Base-by-base conservation (phyloP, 1,284 basidiomycete genomes). In the Salmacisia buchloeana region DNA sequence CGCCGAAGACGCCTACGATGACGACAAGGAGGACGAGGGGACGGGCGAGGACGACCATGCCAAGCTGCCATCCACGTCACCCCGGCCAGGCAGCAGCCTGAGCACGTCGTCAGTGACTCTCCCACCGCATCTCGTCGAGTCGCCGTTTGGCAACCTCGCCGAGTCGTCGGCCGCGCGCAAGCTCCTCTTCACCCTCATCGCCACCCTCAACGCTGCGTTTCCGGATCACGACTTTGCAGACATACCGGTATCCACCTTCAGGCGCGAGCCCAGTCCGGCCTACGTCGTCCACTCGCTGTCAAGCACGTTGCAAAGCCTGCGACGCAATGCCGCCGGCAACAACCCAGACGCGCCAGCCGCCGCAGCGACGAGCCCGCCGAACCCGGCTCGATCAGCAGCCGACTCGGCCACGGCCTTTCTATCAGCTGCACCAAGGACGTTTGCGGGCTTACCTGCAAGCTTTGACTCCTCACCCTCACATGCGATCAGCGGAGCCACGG, bases 211-310 rank as follows among this genome's bases (percentile, higher is more conserved):
- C 82, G 87, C 92, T 73, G 94, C 94, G 2, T 98, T 96, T 80
- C 94, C 94, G 0, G 94, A 97, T 84, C 88, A 97, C 82, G 94
- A 97, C 79, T 98, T 98, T 82, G 91, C 90, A 25, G 88, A 91
- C 75, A 90, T 97, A 61, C 87, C 90, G 36, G 91, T 93, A 0
- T 88, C 89, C 34, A 91, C 96, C 73, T 98, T 98, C 60, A 69
- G 74, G 80, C 88, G 86, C 59, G 81, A 89, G 86, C 69, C 65
- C 58, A 76, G 72, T 63, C 67, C 76, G 0, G 71, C 72, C 35
- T 67, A 70, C 63, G 77, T 79, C 34, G 68, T 79, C 59, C 76
- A 76, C 59, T 76, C 73, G 49, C 65, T 79, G 39, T 76, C 75
- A 59, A 72, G 72, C 13, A 79, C 77, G 1, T 67, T 79, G 25